Base-by-base conservation (phyloP, 441 rosid species). In the Metrosideros polymorpha region DNA sequence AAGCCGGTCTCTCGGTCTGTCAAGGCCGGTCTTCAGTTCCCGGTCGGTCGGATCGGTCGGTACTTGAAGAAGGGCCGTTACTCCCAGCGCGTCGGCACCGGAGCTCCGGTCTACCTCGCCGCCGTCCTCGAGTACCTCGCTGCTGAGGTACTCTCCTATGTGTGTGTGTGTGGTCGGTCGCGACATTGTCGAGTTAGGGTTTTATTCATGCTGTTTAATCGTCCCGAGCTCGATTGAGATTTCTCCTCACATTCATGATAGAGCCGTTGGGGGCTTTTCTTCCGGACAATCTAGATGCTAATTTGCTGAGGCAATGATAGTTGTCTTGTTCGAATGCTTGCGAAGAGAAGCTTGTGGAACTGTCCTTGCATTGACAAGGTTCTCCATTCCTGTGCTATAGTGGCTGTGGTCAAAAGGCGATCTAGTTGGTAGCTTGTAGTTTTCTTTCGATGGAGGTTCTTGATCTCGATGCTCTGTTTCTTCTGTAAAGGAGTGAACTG, bases 101-200 rank as follows among this genome's bases (percentile, higher is more conserved):
- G 90, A 5, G 90, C 90, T 56, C 91, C 92, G 5, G 92, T 90
- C 59, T 90, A 90, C 88, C 39, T 90, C 76, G 92, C 92, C 35
- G 92, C 92, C 8, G 91, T 90, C 25, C 91, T 93, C 32, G 94
- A 93, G 90, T 93, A 93, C 83, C 93, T 93, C 4, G 94, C 95
- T 18, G 94, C 95, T 6, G 95, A 93, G 94, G 95, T 91, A 88
- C 39, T 52, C 55, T n/a, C n/a, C n/a, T n/a, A n/a, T n/a, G n/a
- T n/a, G n/a, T n/a, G n/a, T n/a, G n/a, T n/a, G n/a, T n/a, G n/a
- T n/a, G n/a, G 4, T 39, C n/a, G 79, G 79, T 12, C n/a, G 47
- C 14, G 79, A 71, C 47, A 39, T 71, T 39, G 79, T 71, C 79
- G n/a, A 71, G 47, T 35, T 71, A 71, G 79, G 79, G 79, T 39